Evolutionary conservation across 306 rosid species (phyloP).

Genomic region (Quercus parvula): DNA sequence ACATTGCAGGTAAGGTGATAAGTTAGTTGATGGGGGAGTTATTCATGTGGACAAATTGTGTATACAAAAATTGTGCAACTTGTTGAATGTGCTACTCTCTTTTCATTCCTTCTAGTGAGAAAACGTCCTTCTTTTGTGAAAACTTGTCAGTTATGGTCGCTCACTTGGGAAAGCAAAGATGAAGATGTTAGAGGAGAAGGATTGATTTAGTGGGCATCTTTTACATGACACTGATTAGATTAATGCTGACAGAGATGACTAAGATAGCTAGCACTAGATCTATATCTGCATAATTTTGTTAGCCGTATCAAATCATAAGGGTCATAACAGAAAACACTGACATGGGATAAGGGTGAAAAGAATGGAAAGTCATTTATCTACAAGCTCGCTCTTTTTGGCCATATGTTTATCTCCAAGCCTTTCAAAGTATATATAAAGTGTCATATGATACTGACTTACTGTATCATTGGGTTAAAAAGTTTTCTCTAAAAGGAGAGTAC

Average conservation of each 20-base stretch:
- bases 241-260: slow-evolving; percentile 13
- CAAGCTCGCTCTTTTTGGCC: no score
- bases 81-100: slow-evolving; percentile 8
- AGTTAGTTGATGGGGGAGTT: slow-evolving; percentile 39
- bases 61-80: background rate
- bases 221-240: slow-evolving; percentile 9
- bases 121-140: slow-evolving; percentile 17
- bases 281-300: background rate
- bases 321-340: slow-evolving; percentile 18
- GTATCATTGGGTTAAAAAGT: no score
- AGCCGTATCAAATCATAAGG: slow-evolving; percentile 12
- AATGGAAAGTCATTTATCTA: background rate
- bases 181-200: background rate
- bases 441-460: no score
- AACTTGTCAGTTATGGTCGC: slow-evolving; percentile 9
- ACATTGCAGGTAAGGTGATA: slow-evolving; percentile 17
- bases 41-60: slow-evolving; percentile 28
- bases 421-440: no score
- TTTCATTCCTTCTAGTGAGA: slow-evolving; percentile 3
- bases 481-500: no score
- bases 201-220: background rate
- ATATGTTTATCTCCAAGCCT: no score
- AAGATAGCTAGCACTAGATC: slow-evolving; percentile 1
- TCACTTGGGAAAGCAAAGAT: slow-evolving; percentile 7
- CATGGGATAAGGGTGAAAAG: slow-evolving; percentile 23